Evolutionary conservation across 441 rosid genomes (phyloP).

Genomic region (Metrosideros polymorpha): DNA sequence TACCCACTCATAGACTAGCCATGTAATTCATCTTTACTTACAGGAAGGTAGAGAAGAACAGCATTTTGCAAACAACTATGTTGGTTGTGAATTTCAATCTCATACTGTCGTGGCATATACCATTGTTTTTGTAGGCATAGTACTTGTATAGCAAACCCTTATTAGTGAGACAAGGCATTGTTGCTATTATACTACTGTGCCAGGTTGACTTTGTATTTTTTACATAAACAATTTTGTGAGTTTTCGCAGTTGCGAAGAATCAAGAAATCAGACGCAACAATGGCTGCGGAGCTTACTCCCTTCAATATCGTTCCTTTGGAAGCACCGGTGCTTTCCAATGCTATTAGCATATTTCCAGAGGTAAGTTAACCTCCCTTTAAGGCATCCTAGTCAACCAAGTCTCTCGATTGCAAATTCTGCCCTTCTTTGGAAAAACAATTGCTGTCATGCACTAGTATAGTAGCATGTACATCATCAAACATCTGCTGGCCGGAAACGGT

Average conservation of each 20-base stretch:
- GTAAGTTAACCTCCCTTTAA: conserved; percentile 35
- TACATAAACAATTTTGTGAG: background rate
- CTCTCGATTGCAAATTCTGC: background rate
- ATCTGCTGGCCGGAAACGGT: background rate
- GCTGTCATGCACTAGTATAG: background rate
- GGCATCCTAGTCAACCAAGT: background rate
- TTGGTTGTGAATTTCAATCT: background rate
- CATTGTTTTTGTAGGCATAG: background rate
- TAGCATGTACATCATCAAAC: background rate
- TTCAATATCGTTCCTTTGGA: conserved; percentile 95
- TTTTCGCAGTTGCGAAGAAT: conserved; percentile 64
- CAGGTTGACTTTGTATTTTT: background rate
- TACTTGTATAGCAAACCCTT: background rate
- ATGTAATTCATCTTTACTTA: background rate
- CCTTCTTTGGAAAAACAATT: background rate
- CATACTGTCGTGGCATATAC: background rate
- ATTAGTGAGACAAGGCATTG: background rate
- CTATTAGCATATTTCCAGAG: conserved; percentile 84
- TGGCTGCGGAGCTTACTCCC: conserved; percentile 71
- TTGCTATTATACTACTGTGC: background rate
- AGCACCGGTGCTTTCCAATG: conserved; percentile 82
- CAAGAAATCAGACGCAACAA: conserved; percentile 50
- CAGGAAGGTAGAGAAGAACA: background rate
- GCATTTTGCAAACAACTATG: background rate
- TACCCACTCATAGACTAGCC: background rate